Percentiles rank a stretch among this genome's conserved stretches.
Evolutionary conservation across 2,329 filamentous ascomycete genomes (phyloP).

Genomic region (Fusarium continuum): DNA sequence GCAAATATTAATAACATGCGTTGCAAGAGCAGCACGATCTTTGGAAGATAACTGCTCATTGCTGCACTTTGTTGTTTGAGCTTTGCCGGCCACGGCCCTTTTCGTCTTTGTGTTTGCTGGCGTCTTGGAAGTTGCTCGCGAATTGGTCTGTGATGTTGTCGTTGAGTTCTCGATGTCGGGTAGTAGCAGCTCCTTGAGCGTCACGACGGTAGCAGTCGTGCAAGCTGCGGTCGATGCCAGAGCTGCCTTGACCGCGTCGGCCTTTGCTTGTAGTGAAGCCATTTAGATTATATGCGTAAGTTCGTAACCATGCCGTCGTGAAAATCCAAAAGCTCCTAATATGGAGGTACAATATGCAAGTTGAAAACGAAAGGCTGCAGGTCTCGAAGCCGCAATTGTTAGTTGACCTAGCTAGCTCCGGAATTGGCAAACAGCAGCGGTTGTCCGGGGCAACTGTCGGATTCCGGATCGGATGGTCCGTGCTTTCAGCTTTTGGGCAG

Average conservation of each 20-base stretch:
- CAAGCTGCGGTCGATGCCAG: slow-evolving; percentile 63
- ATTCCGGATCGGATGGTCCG: slow-evolving; percentile 31
- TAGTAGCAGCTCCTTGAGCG: slow-evolving; percentile 58
- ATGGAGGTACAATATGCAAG: slow-evolving; percentile 38
- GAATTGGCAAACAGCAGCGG: slow-evolving; percentile 47
- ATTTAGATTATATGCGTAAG: slow-evolving; percentile 48
- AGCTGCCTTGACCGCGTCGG: slow-evolving; percentile 63
- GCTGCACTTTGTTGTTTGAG: slow-evolving; percentile 22
- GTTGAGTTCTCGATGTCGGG: slow-evolving; percentile 45
- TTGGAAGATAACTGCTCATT: slow-evolving; percentile 47
- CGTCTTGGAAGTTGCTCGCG: slow-evolving; percentile 43
- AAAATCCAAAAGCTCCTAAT: slow-evolving; percentile 38
- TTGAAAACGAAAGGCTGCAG: slow-evolving; percentile 35
- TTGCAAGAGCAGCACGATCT: slow-evolving; percentile 74
- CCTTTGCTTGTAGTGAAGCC: slow-evolving; percentile 55
- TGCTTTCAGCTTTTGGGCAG: slow-evolving; percentile 33
- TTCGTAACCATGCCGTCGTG: slow-evolving; percentile 49
- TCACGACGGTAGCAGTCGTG: slow-evolving; percentile 59
- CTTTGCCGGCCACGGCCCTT: slow-evolving; percentile 15
- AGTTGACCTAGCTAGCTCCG: slow-evolving; percentile 1
- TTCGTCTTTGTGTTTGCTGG: slow-evolving; percentile 41
- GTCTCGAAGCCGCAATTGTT: slow-evolving; percentile 27
- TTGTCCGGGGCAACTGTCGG: slow-evolving; percentile 51
- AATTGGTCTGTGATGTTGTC: slow-evolving; percentile 39
- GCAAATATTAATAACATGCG: slow-evolving; percentile 75